phyloP scores from a whole-genome alignment of 2,329 filamentous ascomycete genomes.

The Aureobasidium sp. region DNA sequence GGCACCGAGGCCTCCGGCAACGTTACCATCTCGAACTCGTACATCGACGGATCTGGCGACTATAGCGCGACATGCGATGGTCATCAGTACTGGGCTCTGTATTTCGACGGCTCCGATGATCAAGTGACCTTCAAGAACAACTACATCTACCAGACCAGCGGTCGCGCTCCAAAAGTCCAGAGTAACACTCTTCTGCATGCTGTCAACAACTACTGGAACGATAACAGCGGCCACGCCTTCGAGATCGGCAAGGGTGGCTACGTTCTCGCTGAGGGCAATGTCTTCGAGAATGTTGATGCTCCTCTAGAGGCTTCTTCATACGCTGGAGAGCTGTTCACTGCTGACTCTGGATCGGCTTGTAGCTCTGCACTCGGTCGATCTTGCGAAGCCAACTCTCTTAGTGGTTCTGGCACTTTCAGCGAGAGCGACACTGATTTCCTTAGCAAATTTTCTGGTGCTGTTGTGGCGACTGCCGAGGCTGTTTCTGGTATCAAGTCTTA shows the following conservation, averaged over 20 bases:
- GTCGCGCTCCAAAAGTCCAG: conserved; percentile 48
- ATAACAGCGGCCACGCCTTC: conserved; percentile 49
- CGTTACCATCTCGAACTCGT: conserved; percentile 54
- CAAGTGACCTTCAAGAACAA: conserved; percentile 53
- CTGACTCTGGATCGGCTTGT: conserved; percentile 36
- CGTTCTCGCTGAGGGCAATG: conserved; percentile 45
- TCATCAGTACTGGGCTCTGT: conserved; percentile 55
- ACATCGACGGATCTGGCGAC: conserved; percentile 48
- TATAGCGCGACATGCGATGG: conserved; percentile 53
- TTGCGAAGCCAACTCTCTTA: conserved; percentile 43
- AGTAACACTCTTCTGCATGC: conserved; percentile 51
- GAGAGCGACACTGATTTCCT: conserved; percentile 42
- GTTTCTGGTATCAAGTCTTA: conserved; percentile 22
- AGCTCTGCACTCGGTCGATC: conserved; percentile 40
- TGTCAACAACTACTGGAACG: conserved; percentile 54
- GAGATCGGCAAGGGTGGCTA: conserved; percentile 35
- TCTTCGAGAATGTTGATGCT: conserved; percentile 32
- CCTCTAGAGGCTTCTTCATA: conserved; percentile 32
- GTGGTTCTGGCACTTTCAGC: conserved; percentile 19
- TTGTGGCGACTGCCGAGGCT: conserved; percentile 40
- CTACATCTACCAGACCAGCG: conserved; percentile 53
- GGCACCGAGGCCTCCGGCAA: conserved; percentile 47
- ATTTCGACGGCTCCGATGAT: conserved; percentile 50
- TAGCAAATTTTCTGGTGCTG: conserved; percentile 46
- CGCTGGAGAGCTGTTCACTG: conserved; percentile 35